Conservation (phyloP, 805 yeast genomes). For the Candida incommunis region DNA sequence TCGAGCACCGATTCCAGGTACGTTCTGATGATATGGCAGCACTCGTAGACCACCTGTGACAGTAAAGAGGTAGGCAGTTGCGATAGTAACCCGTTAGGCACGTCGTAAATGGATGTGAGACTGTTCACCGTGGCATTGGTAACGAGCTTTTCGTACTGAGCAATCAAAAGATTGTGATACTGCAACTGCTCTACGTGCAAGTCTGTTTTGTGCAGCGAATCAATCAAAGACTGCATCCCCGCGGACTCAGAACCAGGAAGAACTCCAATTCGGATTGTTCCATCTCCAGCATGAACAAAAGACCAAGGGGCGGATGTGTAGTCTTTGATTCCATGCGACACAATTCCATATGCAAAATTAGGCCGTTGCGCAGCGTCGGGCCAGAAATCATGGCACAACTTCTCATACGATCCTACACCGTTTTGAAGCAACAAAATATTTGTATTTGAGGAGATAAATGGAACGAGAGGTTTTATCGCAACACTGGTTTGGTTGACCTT, state of each 20-base stretch:
- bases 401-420: constrained; percentile 62
- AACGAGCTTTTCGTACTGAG: constrained; percentile 63
- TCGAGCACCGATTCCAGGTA: constrained; percentile 17
- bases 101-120: constrained; percentile 61
- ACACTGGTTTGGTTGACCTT: constrained; percentile 60
- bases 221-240: not conserved
- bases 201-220: constrained; percentile 1
- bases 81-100: constrained; percentile 61
- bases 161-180: constrained; percentile 34
- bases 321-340: constrained; percentile 68
- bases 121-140: constrained; percentile 80
- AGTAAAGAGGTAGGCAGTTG: constrained; percentile 26
- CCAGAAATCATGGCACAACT: constrained; percentile 41
- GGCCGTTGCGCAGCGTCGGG: constrained; percentile 35
- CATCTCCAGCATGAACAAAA: constrained; percentile 59
- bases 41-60: constrained; percentile 30
- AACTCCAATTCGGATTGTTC: constrained; percentile 29
- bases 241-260: not conserved
- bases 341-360: constrained; percentile 54
- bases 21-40: constrained; percentile 27
- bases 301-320: constrained; percentile 23
- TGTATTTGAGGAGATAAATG: constrained; percentile 33
- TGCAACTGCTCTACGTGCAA: constrained; percentile 11
- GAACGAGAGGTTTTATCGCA: constrained; percentile 45
- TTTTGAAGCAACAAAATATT: constrained; percentile 65